A percentile compares a stretch with the other conserved stretches of the same genome.
Conservation (phyloP, 768 basidiomycete genomes). For the Lactarius psammicola region DNA sequence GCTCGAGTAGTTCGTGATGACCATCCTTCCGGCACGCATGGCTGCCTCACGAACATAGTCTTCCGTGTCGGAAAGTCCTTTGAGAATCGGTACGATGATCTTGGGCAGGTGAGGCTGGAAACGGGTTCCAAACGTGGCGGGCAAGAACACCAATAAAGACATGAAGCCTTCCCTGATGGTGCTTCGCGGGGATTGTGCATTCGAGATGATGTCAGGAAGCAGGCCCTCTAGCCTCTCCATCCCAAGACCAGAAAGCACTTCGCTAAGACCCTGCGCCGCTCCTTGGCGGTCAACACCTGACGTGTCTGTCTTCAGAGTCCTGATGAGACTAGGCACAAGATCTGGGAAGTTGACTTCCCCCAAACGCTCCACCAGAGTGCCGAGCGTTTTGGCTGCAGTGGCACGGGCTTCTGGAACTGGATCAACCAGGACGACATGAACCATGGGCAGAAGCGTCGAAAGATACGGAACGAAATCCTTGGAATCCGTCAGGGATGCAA, state of each 20-base stretch:
- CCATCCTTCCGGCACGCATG: constrained; percentile 98
- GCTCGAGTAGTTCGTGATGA: constrained; percentile 89
- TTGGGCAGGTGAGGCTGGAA: constrained; percentile 96
- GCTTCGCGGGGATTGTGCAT: constrained; percentile 83
- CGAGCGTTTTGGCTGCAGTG: constrained; percentile 94
- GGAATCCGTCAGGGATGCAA: constrained; percentile 83
- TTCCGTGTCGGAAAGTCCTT: constrained; percentile 87
- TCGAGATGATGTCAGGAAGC: constrained; percentile 89
- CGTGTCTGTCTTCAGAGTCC: constrained; percentile 87
- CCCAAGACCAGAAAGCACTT: constrained; percentile 93
- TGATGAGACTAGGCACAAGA: constrained; percentile 83
- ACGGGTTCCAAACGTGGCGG: constrained; percentile 92
- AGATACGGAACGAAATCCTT: constrained; percentile 96
- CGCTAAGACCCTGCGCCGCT: constrained; percentile 94
- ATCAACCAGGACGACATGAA: constrained; percentile 90
- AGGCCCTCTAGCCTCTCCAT: constrained; percentile 95
- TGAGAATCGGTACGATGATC: constrained; percentile 89
- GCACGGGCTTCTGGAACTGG: constrained; percentile 98
- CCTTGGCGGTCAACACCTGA: constrained; percentile 97
- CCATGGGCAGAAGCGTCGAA: constrained; percentile 81
- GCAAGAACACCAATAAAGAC: constrained; percentile 92
- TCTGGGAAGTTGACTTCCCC: constrained; percentile 96
- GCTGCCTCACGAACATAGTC: constrained; percentile 97
- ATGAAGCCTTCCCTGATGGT: constrained; percentile 98
- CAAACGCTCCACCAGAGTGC: constrained; percentile 93